Evolutionary conservation across 2,329 filamentous ascomycete genomes (phyloP).

Genomic region (Madurella mycetomatis): DNA sequence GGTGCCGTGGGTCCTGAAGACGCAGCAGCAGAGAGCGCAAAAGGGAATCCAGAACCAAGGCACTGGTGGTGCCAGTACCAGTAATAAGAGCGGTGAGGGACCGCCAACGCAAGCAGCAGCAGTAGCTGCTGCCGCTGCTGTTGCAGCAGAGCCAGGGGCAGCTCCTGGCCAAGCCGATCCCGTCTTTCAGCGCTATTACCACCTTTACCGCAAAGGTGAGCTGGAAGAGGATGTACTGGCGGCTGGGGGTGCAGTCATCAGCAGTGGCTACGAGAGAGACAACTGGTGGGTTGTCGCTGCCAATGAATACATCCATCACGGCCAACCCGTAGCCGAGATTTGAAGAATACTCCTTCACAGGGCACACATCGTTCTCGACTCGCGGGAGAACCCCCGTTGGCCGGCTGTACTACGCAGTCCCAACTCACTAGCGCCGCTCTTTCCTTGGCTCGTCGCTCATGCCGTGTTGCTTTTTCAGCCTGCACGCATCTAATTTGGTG

Average conservation of each 20-base stretch:
- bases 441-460: neutral
- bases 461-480: neutral
- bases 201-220: conserved; percentile 83
- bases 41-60: conserved; percentile 12
- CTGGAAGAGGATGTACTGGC: conserved; percentile 71
- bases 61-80: conserved; percentile 4
- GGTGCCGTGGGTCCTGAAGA: conserved; percentile 83
- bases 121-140: conserved; percentile 2
- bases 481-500: neutral
- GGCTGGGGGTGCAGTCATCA: conserved; percentile 71
- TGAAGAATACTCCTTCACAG: neutral
- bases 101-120: neutral
- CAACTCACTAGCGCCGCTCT: neutral
- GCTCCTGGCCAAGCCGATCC: conserved; percentile 18
- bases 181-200: conserved; percentile 88
- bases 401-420: neutral
- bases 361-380: conserved; percentile 2
- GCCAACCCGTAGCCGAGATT: conserved; percentile 8
- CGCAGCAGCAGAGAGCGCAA: conserved; percentile 9
- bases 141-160: conserved; percentile 5
- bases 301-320: conserved; percentile 16
- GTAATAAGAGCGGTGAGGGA: conserved; percentile 18
- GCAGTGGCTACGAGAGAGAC: conserved; percentile 89
- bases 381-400: neutral
- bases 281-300: conserved; percentile 87